phyloP scores from a whole-genome alignment of 345 rosid species.

The Cardamine resedifolia region DNA sequence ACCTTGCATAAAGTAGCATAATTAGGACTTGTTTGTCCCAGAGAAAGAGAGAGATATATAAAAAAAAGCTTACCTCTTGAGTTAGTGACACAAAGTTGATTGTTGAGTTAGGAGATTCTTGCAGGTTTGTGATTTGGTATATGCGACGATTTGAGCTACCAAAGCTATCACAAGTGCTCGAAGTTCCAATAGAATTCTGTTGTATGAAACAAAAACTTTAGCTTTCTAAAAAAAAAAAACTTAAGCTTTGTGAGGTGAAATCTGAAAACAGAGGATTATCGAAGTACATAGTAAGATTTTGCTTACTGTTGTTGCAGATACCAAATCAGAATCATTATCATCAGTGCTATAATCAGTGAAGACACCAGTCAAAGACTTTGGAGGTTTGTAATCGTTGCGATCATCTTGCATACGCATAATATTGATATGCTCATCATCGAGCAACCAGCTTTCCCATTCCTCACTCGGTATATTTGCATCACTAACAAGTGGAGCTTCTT shows the following conservation, averaged over 20 bases:
- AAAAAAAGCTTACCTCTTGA: constrained; percentile 16
- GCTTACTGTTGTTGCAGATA: constrained; percentile 27
- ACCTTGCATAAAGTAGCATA: constrained; percentile 3
- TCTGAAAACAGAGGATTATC: constrained; percentile 6
- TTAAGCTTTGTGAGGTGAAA: neutral
- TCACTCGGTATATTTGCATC: neutral
- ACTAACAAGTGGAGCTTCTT: neutral
- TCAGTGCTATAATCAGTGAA: constrained; percentile 6
- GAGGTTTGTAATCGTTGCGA: constrained; percentile 18
- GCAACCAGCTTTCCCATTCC: neutral
- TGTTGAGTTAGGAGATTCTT: neutral
- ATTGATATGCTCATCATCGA: neutral
- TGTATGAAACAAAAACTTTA: neutral
- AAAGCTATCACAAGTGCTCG: constrained; percentile 17
- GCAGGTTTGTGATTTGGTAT: neutral
- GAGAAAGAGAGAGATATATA: neutral
- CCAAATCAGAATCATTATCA: neutral
- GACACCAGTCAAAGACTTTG: constrained; percentile 8
- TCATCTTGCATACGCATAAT: neutral
- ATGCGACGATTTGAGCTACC: constrained; percentile 2
- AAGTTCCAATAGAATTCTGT: constrained; percentile 19
- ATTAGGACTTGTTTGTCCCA: neutral
- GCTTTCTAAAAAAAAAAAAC: too few relatives aligned
- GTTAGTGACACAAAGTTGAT: neutral
- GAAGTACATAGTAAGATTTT: neutral